Evolutionary conservation across 2,329 filamentous ascomycete species (phyloP).

Genomic region (Neophaeococcomyces aloes): DNA sequence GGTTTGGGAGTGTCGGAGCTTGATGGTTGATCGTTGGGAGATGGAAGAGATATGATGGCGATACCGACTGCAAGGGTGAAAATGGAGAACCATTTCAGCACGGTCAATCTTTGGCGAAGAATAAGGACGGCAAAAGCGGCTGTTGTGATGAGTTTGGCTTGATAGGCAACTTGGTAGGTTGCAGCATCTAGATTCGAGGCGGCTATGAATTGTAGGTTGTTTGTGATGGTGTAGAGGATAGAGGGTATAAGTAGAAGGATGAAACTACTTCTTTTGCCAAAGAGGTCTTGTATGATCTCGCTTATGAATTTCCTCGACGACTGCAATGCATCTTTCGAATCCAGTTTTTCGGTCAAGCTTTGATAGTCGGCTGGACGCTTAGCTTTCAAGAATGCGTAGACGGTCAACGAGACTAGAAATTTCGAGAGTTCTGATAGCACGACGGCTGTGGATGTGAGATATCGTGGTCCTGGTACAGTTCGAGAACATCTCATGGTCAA

Average conservation of each 20-base stretch:
- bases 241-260: slow-evolving; percentile 80
- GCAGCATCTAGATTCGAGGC: slow-evolving; percentile 84
- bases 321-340: no score
- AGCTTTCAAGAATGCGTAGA: slow-evolving; percentile 50
- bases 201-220: slow-evolving; percentile 81
- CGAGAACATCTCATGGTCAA: slow-evolving; percentile 70
- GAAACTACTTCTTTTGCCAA: slow-evolving; percentile 71
- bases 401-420: slow-evolving; percentile 68
- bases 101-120: slow-evolving; percentile 58
- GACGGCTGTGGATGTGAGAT: slow-evolving; percentile 86
- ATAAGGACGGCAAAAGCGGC: slow-evolving; percentile 77
- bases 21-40: slow-evolving; percentile 39
- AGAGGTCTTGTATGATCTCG: slow-evolving; percentile 55
- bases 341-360: no score
- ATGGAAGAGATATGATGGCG: slow-evolving; percentile 40
- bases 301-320: no score
- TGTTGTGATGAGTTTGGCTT: slow-evolving; percentile 86
- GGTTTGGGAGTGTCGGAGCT: background rate
- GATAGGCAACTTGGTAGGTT: slow-evolving; percentile 85
- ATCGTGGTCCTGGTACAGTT: slow-evolving; percentile 84
- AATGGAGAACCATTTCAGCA: slow-evolving; percentile 71
- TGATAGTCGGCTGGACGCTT: no score
- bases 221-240: slow-evolving; percentile 78
- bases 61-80: slow-evolving; percentile 71
- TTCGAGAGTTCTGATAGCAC: slow-evolving; percentile 91